A percentile compares a stretch with the other conserved stretches of the same genome.
Conservation (phyloP, 2,329 filamentous ascomycete genomes). For the Colletotrichum sp. region DNA sequence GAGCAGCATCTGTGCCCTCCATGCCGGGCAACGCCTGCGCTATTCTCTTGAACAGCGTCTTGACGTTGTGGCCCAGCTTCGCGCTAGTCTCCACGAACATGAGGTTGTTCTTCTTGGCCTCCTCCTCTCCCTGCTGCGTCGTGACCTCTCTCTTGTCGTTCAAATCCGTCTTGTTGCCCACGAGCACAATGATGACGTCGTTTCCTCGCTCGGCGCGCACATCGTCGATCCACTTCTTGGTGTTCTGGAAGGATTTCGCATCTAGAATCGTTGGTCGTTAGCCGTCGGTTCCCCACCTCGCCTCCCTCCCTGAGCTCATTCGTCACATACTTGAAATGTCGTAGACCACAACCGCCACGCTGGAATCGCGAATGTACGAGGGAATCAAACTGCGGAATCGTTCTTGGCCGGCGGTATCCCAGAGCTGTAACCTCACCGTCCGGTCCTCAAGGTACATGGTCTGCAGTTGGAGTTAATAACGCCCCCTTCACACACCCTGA, state of each 20-base stretch:
- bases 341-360: constrained; percentile 97
- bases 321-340: constrained; percentile 80
- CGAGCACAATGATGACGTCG: constrained; percentile 98
- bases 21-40: constrained; percentile 96
- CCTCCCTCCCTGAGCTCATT: rapidly evolving
- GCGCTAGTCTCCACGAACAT: constrained; percentile 99
- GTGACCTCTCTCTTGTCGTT: constrained; percentile 99
- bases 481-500: background rate
- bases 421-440: constrained; percentile 95
- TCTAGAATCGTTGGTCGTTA: constrained; percentile 49
- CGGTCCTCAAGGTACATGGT: constrained; percentile 99
- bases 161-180: constrained; percentile 98
- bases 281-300: background rate
- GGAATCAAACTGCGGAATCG: constrained; percentile 96
- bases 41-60: constrained; percentile 96
- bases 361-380: constrained; percentile 97
- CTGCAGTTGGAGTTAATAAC: constrained; percentile 43
- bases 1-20: constrained; percentile 86
- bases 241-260: constrained; percentile 97
- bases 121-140: constrained; percentile 93
- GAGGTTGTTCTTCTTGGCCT: constrained; percentile 95
- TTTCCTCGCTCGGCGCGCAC: constrained; percentile 95
- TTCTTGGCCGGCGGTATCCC: constrained; percentile 98
- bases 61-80: constrained; percentile 97
- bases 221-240: constrained; percentile 99